A percentile compares a stretch with the other conserved stretches of the same genome.
Conservation (phyloP, 116 monocot genomes). For the Dioscorea cayenensis region DNA sequence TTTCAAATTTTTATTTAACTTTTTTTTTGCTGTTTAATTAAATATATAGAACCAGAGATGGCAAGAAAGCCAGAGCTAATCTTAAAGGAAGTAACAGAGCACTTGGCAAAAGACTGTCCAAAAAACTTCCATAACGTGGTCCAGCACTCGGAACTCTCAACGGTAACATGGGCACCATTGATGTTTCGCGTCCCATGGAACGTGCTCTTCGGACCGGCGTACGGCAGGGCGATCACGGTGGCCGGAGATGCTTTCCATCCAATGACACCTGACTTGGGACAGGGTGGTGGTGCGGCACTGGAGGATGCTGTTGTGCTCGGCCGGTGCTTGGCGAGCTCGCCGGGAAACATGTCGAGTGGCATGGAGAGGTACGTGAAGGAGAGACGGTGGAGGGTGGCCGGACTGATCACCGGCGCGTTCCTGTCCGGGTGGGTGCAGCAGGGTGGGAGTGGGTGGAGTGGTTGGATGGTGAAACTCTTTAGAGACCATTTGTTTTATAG, state of each 20-base stretch:
- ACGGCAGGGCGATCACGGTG: conserved; percentile 32
- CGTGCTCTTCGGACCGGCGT: conserved; percentile 23
- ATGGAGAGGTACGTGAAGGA: conserved; percentile 32
- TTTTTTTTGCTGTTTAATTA: not conserved
- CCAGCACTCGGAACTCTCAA: conserved; percentile 27
- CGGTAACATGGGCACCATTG: conserved; percentile 30
- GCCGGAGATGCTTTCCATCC: conserved; percentile 69
- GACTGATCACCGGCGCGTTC: conserved; percentile 31
- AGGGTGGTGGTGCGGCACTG: conserved; percentile 63
- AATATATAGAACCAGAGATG: not conserved
- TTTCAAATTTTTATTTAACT: too few relatives aligned
- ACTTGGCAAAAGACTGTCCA: conserved; percentile 20
- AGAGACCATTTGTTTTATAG: conserved; percentile 34
- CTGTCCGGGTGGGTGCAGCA: conserved; percentile 42
- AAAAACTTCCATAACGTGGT: conserved; percentile 20
- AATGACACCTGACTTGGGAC: conserved; percentile 67
- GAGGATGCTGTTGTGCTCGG: conserved; percentile 57
- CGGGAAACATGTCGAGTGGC: not conserved
- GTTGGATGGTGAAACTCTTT: conserved; percentile 16
- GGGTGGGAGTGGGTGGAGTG: conserved; percentile 19
- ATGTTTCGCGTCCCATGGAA: conserved; percentile 31
- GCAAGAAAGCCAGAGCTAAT: conserved; percentile 2
- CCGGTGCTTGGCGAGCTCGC: conserved; percentile 22
- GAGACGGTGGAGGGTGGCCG: conserved; percentile 36
- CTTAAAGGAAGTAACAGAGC: conserved; percentile 6